phyloP scores from a whole-genome alignment of 2,329 filamentous ascomycete species.

The Emergomyces pasteurianus region DNA sequence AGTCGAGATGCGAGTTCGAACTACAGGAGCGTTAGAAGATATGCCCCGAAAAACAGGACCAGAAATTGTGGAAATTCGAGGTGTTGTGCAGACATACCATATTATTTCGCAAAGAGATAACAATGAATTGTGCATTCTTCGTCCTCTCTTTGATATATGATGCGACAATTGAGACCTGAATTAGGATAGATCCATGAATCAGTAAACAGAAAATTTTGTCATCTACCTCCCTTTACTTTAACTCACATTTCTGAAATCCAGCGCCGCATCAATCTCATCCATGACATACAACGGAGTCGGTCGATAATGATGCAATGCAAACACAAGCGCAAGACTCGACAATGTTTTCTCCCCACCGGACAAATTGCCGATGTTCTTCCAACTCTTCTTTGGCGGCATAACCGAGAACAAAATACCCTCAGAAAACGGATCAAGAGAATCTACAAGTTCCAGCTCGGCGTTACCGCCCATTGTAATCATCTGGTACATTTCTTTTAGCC shows the following conservation, averaged over 20 bases:
- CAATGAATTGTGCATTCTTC: conserved; percentile 98
- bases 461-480: conserved; percentile 99
- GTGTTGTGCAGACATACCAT: conserved; percentile 45
- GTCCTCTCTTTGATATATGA: conserved; percentile 99
- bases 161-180: conserved; percentile 85
- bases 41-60: neutral
- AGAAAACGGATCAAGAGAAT: conserved; percentile 89
- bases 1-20: conserved; percentile 93
- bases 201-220: neutral
- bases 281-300: conserved; percentile 97
- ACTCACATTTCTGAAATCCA: conserved; percentile 96
- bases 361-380: conserved; percentile 98
- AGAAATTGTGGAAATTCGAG: neutral
- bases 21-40: conserved; percentile 13
- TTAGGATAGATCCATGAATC: neutral
- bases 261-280: conserved; percentile 96
- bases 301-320: conserved; percentile 95
- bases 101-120: conserved; percentile 95
- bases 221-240: neutral
- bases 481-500: conserved; percentile 99
- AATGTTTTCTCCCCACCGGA: conserved; percentile 96
- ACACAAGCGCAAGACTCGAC: conserved; percentile 86
- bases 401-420: conserved; percentile 96
- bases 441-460: conserved; percentile 91
- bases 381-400: conserved; percentile 99